Evolutionary conservation across 2,329 filamentous ascomycete species (phyloP).

Genomic region (Fusarium humuli): DNA sequence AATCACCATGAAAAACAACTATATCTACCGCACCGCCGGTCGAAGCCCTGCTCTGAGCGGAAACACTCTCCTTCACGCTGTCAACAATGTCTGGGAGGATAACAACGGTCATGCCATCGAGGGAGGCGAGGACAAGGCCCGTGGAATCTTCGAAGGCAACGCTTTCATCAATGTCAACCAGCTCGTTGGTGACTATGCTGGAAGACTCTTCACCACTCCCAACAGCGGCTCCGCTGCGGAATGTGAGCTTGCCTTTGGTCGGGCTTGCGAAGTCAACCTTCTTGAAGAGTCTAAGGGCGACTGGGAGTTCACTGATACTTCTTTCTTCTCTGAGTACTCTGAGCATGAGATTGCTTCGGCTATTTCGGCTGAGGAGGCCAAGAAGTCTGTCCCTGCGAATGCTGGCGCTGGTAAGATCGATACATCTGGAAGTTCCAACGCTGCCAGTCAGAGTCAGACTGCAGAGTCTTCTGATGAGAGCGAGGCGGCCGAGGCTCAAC

Average conservation of each 20-base stretch:
- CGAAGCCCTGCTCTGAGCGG: conserved; percentile 2
- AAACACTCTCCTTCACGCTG: conserved; percentile 9
- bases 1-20: conserved; percentile 69
- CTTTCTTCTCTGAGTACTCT: conserved; percentile 19
- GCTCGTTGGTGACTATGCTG: neutral
- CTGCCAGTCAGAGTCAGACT: neutral
- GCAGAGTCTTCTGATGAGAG: neutral
- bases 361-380: conserved; percentile 7
- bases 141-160: conserved; percentile 3
- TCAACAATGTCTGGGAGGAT: conserved; percentile 16
- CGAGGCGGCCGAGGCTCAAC: neutral
- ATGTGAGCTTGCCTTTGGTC: conserved; percentile 1
- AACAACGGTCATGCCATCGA: conserved; percentile 4
- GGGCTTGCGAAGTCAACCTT: neutral
- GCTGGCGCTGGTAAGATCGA: neutral
- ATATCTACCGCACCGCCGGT: conserved; percentile 52
- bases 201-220: neutral
- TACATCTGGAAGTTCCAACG: neutral
- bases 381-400: conserved; percentile 3
- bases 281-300: neutral
- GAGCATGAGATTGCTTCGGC: conserved; percentile 3
- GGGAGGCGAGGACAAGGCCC: neutral
- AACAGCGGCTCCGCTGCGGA: neutral
- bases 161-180: conserved; percentile 7
- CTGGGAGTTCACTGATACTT: conserved; percentile 12